Conservation (phyloP, 495 filamentous ascomycete genomes). For the Xylaria grammica region DNA sequence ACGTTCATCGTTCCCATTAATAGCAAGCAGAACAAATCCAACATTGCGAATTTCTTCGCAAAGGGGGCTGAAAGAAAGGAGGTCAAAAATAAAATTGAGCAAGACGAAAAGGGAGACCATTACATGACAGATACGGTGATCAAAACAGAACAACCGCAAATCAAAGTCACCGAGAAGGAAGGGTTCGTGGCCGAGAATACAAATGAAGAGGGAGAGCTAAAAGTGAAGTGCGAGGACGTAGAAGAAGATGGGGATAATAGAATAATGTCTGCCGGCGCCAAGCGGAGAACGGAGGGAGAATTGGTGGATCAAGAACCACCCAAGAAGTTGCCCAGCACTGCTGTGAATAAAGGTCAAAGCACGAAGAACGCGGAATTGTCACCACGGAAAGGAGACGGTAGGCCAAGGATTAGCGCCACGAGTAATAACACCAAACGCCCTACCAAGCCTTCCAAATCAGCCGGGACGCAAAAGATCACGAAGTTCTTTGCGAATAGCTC, state of each 20-base stretch:
- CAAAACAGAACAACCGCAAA: slow-evolving; percentile 30
- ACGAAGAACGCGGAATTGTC: slow-evolving; percentile 17
- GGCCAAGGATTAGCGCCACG: slow-evolving; percentile 37
- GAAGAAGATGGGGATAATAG: slow-evolving; percentile 22
- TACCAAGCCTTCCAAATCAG: slow-evolving; percentile 47
- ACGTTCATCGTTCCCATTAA: slow-evolving; percentile 81
- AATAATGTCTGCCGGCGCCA: slow-evolving; percentile 48
- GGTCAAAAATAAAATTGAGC: background rate
- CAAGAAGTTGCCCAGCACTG: slow-evolving; percentile 47
- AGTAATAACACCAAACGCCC: slow-evolving; percentile 44
- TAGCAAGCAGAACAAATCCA: slow-evolving; percentile 84
- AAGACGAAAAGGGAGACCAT: background rate
- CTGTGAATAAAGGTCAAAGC: slow-evolving; percentile 26
- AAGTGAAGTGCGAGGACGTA: slow-evolving; percentile 23
- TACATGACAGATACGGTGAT: background rate
- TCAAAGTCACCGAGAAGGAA: slow-evolving; percentile 35
- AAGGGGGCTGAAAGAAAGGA: slow-evolving; percentile 42
- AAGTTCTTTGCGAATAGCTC: slow-evolving; percentile 75
- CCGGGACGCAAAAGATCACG: slow-evolving; percentile 80
- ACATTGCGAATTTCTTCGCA: slow-evolving; percentile 92
- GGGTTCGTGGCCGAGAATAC: slow-evolving; percentile 32
- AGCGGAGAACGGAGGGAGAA: slow-evolving; percentile 57
- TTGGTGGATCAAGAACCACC: slow-evolving; percentile 47
- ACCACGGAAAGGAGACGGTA: slow-evolving; percentile 7
- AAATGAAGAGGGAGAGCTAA: background rate